Percentiles rank a stretch among this genome's conserved stretches.
Evolutionary conservation across 1,284 basidiomycete species (phyloP).

Genomic region (Trichosporon sp.): DNA sequence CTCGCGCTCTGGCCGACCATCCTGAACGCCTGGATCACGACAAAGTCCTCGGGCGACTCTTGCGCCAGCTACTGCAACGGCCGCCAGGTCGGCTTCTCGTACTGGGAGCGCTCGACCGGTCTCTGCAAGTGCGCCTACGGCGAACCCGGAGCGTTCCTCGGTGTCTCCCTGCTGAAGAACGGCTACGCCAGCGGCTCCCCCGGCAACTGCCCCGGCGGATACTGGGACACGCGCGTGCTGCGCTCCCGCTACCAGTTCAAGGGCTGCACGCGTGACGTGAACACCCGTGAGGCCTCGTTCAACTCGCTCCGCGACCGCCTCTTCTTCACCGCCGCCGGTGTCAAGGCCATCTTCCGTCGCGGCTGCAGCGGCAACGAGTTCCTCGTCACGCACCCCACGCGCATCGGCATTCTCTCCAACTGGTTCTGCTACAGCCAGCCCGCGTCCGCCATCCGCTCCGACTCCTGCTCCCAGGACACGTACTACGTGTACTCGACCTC

Average conservation of each 20-base stretch:
- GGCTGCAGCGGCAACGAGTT: background rate
- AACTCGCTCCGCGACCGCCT: conserved; percentile 14
- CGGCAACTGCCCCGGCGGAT: conserved; percentile 1
- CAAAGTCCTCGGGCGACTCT: background rate
- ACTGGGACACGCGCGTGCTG: conserved; percentile 18
- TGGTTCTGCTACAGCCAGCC: conserved; percentile 11
- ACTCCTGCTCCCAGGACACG: background rate
- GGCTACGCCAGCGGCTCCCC: background rate
- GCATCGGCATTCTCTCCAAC: conserved; percentile 5
- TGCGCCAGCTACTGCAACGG: background rate
- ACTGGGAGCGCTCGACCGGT: background rate
- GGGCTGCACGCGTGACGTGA: conserved; percentile 12
- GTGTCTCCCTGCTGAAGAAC: conserved; percentile 3
- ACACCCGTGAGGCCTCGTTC: background rate
- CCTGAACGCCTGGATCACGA: conserved; percentile 1
- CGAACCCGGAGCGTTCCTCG: background rate
- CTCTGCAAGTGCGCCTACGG: conserved; percentile 6
- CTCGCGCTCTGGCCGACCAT: conserved; percentile 3
- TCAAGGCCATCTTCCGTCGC: background rate
- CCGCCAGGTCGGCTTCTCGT: background rate
- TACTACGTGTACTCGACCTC: conserved; percentile 4
- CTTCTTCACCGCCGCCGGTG: background rate
- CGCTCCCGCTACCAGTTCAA: conserved; percentile 4
- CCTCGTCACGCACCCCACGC: conserved; percentile 12
- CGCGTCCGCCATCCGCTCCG: background rate